These are phyloP conservation scores for Botrytis byssoidea DNA, from an alignment of 2,329 filamentous ascomycete genomes.

Conservation along the genomic window DNA sequence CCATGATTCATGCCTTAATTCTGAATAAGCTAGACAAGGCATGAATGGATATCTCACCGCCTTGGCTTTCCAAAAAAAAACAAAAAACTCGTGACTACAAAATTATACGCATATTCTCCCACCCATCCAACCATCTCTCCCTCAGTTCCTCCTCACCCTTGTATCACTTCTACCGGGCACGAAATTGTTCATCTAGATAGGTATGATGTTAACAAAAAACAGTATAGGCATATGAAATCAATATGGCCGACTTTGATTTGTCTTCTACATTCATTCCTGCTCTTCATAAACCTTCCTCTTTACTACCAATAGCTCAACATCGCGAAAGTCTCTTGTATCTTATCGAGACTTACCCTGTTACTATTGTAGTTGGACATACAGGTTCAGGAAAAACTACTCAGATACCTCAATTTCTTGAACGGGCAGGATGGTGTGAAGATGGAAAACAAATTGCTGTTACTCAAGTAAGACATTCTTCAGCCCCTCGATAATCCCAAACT, in stretches of 20 bases:
- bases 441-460: constrained; percentile 85
- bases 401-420: constrained; percentile 85
- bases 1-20: neutral
- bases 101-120: neutral
- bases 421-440: constrained; percentile 83
- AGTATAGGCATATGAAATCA: constrained; percentile 18
- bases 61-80: neutral
- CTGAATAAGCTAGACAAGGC: neutral
- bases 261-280: constrained; percentile 69
- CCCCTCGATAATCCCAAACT: neutral
- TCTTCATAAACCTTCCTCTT: constrained; percentile 77
- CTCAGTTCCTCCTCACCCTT: neutral
- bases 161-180: neutral
- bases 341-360: constrained; percentile 79
- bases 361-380: constrained; percentile 88
- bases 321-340: constrained; percentile 78
- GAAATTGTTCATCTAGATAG: neutral
- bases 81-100: constrained; percentile 2
- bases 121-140: neutral
- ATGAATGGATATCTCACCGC: neutral
- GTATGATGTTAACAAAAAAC: constrained; percentile 2
- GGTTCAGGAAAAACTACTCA: constrained; percentile 96
- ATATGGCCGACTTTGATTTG: constrained; percentile 52
- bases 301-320: constrained; percentile 86
- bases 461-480: constrained; percentile 58